phyloP scores from a whole-genome alignment of 2,329 filamentous ascomycete genomes.

The Ascochyta koolunga region DNA sequence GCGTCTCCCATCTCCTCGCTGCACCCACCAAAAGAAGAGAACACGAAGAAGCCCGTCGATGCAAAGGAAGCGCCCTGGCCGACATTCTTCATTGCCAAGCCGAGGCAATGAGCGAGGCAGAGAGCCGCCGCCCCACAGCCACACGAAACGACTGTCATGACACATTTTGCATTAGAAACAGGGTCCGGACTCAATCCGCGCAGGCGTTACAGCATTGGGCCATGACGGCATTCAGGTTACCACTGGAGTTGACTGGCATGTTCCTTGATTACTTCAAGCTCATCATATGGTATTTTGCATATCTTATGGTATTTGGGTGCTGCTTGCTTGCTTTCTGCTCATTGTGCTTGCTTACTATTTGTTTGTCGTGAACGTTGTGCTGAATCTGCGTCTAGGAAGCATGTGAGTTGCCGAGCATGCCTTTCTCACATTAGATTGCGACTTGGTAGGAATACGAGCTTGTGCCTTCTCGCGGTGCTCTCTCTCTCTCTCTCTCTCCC shows the following conservation, averaged over 20 bases:
- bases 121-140: not conserved
- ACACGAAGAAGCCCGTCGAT: not conserved
- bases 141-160: conserved; percentile 12
- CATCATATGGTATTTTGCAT: no score
- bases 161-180: conserved; percentile 17
- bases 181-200: not conserved
- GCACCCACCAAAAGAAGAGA: not conserved
- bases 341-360: not conserved
- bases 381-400: not conserved
- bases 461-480: no score
- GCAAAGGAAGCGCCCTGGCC: not conserved
- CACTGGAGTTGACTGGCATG: conserved; percentile 3
- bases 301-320: not conserved
- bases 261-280: conserved; percentile 1
- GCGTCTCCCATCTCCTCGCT: not conserved
- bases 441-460: no score
- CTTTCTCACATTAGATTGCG: no score
- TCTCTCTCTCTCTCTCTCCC: no score
- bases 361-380: not conserved
- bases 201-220: conserved; percentile 14
- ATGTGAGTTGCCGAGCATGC: no score
- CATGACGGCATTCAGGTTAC: not conserved
- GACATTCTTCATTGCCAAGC: not conserved
- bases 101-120: not conserved
- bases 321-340: not conserved